These are phyloP conservation scores for Dentipellis fragilis DNA, from an alignment of 768 basidiomycete genomes.

Conservation along the genomic window DNA sequence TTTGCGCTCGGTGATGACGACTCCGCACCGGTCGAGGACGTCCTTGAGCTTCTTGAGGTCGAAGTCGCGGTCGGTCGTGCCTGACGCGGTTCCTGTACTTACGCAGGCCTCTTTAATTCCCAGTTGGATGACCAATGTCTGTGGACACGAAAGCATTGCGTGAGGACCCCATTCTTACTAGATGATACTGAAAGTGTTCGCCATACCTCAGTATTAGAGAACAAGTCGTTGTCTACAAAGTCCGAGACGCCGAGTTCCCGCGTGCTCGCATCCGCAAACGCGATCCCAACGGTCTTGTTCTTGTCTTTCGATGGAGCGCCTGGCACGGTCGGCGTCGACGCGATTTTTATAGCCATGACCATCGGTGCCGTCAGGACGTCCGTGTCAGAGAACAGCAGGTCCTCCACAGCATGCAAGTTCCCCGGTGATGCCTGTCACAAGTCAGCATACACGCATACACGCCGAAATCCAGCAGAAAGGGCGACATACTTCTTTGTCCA, in stretches of 20 bases:
- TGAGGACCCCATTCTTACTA: neutral
- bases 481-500: conserved; percentile 75
- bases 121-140: conserved; percentile 93
- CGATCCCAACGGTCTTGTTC: conserved; percentile 69
- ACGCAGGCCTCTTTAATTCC: conserved; percentile 95
- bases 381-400: conserved; percentile 62
- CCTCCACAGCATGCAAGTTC: conserved; percentile 46
- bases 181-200: neutral
- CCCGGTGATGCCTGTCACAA: conserved; percentile 56
- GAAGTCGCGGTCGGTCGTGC: conserved; percentile 71
- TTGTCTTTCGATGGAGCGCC: conserved; percentile 39
- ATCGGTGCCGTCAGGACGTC: conserved; percentile 81
- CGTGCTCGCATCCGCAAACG: conserved; percentile 84
- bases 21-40: conserved; percentile 81
- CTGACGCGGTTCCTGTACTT: conserved; percentile 59
- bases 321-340: conserved; percentile 35
- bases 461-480: no score
- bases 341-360: conserved; percentile 80
- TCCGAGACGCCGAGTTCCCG: conserved; percentile 84
- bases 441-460: neutral
- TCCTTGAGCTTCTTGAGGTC: conserved; percentile 82
- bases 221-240: conserved; percentile 90
- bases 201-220: conserved; percentile 86
- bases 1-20: conserved; percentile 86
- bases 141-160: conserved; percentile 1